A percentile compares a stretch with the other conserved stretches of the same genome.
These are phyloP conservation scores for Huntiella abstrusa DNA, from an alignment of 2,329 filamentous ascomycete genomes.

Conservation along the genomic window DNA sequence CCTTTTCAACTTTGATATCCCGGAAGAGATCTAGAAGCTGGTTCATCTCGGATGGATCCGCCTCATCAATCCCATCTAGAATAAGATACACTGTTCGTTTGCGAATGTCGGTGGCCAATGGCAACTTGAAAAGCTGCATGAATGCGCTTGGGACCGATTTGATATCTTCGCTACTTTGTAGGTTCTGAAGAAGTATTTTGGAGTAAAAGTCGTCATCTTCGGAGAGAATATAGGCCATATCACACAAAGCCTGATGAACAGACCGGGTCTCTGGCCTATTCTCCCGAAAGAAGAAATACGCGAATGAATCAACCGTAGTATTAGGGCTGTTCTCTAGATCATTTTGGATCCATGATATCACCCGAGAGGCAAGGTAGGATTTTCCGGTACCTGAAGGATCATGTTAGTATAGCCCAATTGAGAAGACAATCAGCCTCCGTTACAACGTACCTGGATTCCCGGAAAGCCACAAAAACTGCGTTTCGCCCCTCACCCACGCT, in stretches of 20 bases:
- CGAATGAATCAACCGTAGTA: constrained; percentile 16
- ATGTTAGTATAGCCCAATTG: not conserved
- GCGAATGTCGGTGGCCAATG: constrained; percentile 18
- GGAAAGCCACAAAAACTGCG: constrained; percentile 24
- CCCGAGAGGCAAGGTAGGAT: constrained; percentile 24
- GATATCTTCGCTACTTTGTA: constrained; percentile 23
- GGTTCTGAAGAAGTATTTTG: constrained; percentile 20
- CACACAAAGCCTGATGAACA: constrained; percentile 25
- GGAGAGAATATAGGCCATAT: constrained; percentile 28
- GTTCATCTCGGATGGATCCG: constrained; percentile 20
- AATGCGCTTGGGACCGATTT: constrained; percentile 26
- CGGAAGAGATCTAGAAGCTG: constrained; percentile 17
- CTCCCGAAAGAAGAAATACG: constrained; percentile 30
- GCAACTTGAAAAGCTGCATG: constrained; percentile 22
- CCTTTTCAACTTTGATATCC: constrained; percentile 10
- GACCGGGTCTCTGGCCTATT: constrained; percentile 27
- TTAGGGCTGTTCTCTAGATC: constrained; percentile 17
- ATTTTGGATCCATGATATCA: constrained; percentile 23
- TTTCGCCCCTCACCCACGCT: constrained; percentile 22
- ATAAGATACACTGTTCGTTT: constrained; percentile 24
- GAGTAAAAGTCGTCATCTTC: constrained; percentile 26
- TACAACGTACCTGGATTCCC: constrained; percentile 22
- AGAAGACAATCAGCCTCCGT: not conserved
- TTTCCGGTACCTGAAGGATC: constrained; percentile 23
- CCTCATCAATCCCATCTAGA: constrained; percentile 29